phyloP scores from a whole-genome alignment of 2,329 filamentous ascomycete genomes.

The Hawksworthiomyces lignivorus region DNA sequence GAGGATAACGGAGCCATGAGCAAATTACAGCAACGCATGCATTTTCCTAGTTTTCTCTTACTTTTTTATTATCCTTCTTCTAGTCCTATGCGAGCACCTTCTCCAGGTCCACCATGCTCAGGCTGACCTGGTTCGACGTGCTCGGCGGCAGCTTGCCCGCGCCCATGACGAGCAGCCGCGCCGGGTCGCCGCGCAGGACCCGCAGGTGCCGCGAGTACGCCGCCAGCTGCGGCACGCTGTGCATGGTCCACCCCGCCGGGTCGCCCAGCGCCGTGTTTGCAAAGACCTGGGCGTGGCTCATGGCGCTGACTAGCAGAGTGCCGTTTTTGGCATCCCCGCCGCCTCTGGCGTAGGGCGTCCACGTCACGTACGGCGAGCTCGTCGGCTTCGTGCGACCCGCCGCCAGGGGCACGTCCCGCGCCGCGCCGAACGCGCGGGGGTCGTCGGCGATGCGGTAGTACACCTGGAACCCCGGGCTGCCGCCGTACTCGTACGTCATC shows the following conservation, averaged over 20 bases:
- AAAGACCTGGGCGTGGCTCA: slow-evolving; percentile 31
- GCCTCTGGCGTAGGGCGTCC: slow-evolving; percentile 36
- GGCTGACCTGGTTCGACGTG: slow-evolving; percentile 34
- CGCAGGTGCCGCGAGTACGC: slow-evolving; percentile 31
- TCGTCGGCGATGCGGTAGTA: slow-evolving; percentile 35
- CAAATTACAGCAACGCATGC: not conserved
- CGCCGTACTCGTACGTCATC: slow-evolving; percentile 57
- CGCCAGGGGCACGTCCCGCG: slow-evolving; percentile 25
- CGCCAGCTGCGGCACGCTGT: slow-evolving; percentile 25
- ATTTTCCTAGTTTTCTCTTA: too few species aligned
- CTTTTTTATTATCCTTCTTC: not conserved
- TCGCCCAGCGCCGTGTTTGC: slow-evolving; percentile 34
- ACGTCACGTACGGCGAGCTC: slow-evolving; percentile 35
- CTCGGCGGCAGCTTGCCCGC: slow-evolving; percentile 38
- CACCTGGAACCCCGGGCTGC: slow-evolving; percentile 34
- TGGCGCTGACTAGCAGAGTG: slow-evolving; percentile 35
- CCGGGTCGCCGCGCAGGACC: slow-evolving; percentile 27
- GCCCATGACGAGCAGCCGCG: slow-evolving; percentile 35
- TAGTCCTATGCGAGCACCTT: slow-evolving; percentile 4
- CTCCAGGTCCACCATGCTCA: slow-evolving; percentile 25
- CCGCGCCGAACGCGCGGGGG: slow-evolving; percentile 30
- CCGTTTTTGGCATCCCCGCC: slow-evolving; percentile 36
- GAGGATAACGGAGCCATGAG: not conserved
- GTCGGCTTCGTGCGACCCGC: slow-evolving; percentile 24
- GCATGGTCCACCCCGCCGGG: slow-evolving; percentile 28